Base-by-base conservation (phyloP, 352 stramenopile genomes). In the Pythium folliculosum region DNA sequence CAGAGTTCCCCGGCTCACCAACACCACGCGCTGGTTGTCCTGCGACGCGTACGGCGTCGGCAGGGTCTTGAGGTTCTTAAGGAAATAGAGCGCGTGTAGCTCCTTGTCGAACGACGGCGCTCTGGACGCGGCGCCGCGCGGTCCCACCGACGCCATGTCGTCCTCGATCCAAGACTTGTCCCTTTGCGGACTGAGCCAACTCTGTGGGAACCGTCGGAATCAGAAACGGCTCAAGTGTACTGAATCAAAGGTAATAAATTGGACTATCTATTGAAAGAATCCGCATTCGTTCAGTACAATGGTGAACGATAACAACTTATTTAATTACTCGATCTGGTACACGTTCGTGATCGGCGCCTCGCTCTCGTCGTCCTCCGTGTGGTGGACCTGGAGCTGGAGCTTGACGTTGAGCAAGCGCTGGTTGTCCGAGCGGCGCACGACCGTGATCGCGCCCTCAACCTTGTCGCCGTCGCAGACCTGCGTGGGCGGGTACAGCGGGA, bases 331-430 rank as follows among this genome's bases (percentile, higher is more conserved):
- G 66, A 94, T 92, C 80, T 94, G 88, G 76, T 93, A 96, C 48
- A 93, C 77, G 64, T 81, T 81, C 21, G 80, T 81, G 48, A 80
- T 68, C 44, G 71, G 73, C 17, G 73, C 57, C 61, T 80, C 73
- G 60, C 70, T 82, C 57, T 84, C 70, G 45, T 94, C 84, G 49
- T 47, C 40, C 40, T 93, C 88, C 16, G 76, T 72, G 54, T 82
- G 86, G 57, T 80, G 76, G 13, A 96, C 72, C 53, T 81, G 77
- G 67, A 89, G 91, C 49, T 93, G 82, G 54, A 92, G 92, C 78
- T 93, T 92, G 67, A 96, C 88, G 65, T 94, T 96, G 80, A 96
- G 90, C 61, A 96, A 78, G 54, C 88, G 83, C 73, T 96, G 88
- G 75, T 96, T 96, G 76, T 96, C 86, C 19, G 77, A 65, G 66